These are phyloP conservation scores for Rhodomyrtus psidioides DNA, from an alignment of 441 rosid species.

Conservation along the genomic window DNA sequence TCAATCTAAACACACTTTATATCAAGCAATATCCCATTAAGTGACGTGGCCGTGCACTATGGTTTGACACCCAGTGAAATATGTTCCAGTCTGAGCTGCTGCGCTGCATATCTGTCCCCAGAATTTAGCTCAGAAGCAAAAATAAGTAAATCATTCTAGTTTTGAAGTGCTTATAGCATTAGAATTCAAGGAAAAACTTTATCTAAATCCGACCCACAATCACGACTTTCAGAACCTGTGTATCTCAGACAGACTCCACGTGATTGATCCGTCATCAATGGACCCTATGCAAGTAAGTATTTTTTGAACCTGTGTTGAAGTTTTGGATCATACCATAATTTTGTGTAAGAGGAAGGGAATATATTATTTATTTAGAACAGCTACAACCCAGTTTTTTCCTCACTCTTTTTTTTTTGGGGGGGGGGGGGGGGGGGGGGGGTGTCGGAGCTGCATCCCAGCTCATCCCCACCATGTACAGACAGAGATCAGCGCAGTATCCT, in stretches of 20 bases:
- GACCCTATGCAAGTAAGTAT: too few relatives aligned
- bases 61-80: neutral
- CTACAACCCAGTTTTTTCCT: neutral
- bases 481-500: too few relatives aligned
- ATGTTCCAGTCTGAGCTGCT: neutral
- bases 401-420: too few relatives aligned
- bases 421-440: too few relatives aligned
- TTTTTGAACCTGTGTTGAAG: too few relatives aligned
- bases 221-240: too few relatives aligned
- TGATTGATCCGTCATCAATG: neutral
- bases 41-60: neutral
- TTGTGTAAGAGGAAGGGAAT: neutral
- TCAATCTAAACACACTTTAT: neutral
- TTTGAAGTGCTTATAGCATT: neutral
- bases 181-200: neutral
- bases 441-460: neutral
- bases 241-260: neutral
- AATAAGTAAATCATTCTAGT: neutral
- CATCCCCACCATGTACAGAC: neutral
- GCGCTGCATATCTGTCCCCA: too few relatives aligned
- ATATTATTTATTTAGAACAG: too few relatives aligned
- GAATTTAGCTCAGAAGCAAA: neutral
- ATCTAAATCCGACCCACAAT: neutral
- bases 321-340: too few relatives aligned
- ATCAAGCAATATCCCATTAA: neutral